Percentiles rank a stretch among this genome's conserved stretches.
Evolutionary conservation across 768 basidiomycete species (phyloP).

Genomic region (Tubosaeta sp.): DNA sequence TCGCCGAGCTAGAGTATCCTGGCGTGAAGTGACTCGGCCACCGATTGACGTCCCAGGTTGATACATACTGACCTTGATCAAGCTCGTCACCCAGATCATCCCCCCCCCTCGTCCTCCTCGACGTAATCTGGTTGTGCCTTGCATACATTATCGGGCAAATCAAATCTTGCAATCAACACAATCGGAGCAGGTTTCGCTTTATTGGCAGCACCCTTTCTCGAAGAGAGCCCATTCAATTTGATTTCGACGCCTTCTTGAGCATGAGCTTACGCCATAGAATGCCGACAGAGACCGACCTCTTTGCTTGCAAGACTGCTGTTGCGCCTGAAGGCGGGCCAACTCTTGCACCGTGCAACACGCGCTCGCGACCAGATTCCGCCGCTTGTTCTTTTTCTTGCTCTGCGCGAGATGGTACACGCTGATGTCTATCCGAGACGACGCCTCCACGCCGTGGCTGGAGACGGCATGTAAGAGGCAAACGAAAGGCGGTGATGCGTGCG

Average conservation of each 20-base stretch:
- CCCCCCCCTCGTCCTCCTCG: background rate
- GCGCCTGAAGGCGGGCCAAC: constrained; percentile 45
- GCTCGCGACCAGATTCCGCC: constrained; percentile 50
- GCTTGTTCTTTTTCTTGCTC: constrained; percentile 61
- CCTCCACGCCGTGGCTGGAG: constrained; percentile 38
- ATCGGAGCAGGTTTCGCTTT: constrained; percentile 10
- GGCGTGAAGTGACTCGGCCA: background rate
- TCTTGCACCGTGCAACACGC: constrained; percentile 50
- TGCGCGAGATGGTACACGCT: constrained; percentile 54
- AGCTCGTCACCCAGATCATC: background rate
- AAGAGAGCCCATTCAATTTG: constrained; percentile 35
- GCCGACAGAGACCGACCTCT: constrained; percentile 35
- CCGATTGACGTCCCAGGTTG: background rate
- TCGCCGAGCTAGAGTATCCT: constrained; percentile 11
- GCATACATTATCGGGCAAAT: constrained; percentile 4
- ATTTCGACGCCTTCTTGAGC: constrained; percentile 39
- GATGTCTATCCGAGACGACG: constrained; percentile 44
- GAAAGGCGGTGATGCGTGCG: background rate
- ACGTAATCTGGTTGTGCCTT: background rate
- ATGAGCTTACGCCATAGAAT: constrained; percentile 3
- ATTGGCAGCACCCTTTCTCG: constrained; percentile 2
- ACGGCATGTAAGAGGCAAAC: background rate
- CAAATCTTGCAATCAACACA: constrained; percentile 19
- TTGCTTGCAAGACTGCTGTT: constrained; percentile 29
- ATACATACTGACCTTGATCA: constrained; percentile 8